A percentile compares a stretch with the other conserved stretches of the same genome.
phyloP scores from a whole-genome alignment of 208 protist species.

The Wallacemonas sp. region DNA sequence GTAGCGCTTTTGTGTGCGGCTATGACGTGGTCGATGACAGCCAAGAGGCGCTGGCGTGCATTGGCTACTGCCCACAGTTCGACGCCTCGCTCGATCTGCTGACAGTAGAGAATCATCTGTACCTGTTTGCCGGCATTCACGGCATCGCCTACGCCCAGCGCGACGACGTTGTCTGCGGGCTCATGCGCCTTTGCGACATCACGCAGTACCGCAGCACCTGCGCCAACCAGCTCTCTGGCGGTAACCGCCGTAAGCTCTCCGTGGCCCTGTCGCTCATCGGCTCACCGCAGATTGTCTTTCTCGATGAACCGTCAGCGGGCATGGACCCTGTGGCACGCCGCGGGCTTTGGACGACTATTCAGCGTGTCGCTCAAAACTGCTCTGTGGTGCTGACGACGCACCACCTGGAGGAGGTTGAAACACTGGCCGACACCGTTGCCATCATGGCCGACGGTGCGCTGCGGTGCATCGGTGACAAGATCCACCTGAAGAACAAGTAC shows the following conservation, averaged over 20 bases:
- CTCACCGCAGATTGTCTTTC: constrained; percentile 36
- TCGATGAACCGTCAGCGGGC: constrained; percentile 66
- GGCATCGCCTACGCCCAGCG: constrained; percentile 24
- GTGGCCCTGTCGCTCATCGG: constrained; percentile 65
- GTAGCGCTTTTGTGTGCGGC: constrained; percentile 31
- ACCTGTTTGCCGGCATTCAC: constrained; percentile 46
- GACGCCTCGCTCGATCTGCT: constrained; percentile 82
- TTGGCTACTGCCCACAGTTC: constrained; percentile 92
- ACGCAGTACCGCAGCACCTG: constrained; percentile 16
- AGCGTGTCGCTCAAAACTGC: constrained; percentile 46
- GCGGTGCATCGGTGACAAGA: constrained; percentile 69
- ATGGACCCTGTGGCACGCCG: constrained; percentile 60
- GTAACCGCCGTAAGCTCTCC: constrained; percentile 68
- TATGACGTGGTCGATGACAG: constrained; percentile 35
- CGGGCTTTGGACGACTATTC: constrained; percentile 42
- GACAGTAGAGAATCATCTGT: constrained; percentile 68
- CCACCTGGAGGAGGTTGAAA: constrained; percentile 93
- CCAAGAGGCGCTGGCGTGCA: constrained; percentile 33
- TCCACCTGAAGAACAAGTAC: constrained; percentile 73
- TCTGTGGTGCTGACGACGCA: constrained; percentile 91
- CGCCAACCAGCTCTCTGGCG: constrained; percentile 30
- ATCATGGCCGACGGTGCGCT: constrained; percentile 85
- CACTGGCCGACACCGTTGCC: constrained; percentile 60
- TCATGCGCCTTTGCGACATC: constrained; percentile 25
- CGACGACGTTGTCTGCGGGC: constrained; percentile 14